Evolutionary conservation across 192 early-diverging fungal genomes (phyloP), one percentile per base, ranked within the genome.

Genomic region (Helicostylum pulchrum): DNA sequence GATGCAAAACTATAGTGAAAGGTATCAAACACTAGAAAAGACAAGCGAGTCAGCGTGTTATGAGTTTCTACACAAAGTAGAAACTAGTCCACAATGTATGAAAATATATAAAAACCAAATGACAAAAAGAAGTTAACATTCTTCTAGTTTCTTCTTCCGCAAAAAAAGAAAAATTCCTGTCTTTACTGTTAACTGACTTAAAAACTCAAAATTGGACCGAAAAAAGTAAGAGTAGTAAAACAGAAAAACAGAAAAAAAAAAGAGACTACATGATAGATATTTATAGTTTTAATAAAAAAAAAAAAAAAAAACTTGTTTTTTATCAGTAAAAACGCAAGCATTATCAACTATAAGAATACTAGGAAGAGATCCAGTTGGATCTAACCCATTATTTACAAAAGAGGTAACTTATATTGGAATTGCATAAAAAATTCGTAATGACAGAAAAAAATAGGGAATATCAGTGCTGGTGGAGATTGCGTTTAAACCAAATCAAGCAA

Each of bases 281-380:
- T 54, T 31, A 54, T 34, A 54, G 8, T 7, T 30, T 31, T 19
- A 17, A 4, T 2, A 9, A 55, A 17, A 32, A 56, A 2, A 48
- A 17, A 4, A 9, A 9, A 55, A 17, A 32, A 56, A 2, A 39
- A 21, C 49, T 50, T 42, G 6, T 12, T 46, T 11, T 23, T 59
- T 17, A 59, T 15, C 30, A 89, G 87, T 80, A n/a, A 71, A 71
- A 39, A 59, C 61, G 0, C 34, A 71, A 44, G 84, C 81, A 14
- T 63, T 91, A 31, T 68, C 84, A 50, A 62, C 75, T 10, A 62
- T 91, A 51, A 86, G 86, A 66, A 75, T 83, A 14, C 65, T 91
- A 20, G 83, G 80, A 7, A 77, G 89, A 21, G 76, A 82, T 50
- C 66, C 75, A 2, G 67, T 72, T 36, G 88, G 88, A 26, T 81